A percentile compares a stretch with the other conserved stretches of the same genome.
These are phyloP conservation scores for Candolleomyces eurysporus DNA, from an alignment of 768 basidiomycete genomes.

Conservation along the genomic window DNA sequence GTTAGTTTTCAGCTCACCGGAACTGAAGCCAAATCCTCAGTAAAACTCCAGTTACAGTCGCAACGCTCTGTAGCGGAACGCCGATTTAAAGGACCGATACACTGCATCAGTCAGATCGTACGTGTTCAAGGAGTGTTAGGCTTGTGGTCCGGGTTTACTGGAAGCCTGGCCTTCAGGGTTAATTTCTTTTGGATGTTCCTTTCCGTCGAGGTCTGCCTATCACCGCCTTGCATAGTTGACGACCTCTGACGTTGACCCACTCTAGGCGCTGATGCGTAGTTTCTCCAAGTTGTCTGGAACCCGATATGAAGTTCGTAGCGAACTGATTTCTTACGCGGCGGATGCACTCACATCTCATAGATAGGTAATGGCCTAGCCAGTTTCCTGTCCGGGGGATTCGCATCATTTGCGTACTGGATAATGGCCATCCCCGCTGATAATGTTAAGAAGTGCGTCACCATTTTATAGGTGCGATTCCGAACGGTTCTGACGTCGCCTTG, in stretches of 20 bases:
- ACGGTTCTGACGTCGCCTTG: slow-evolving; percentile 1
- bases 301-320: slow-evolving; percentile 50
- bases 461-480: slow-evolving; percentile 2
- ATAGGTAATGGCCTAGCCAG: slow-evolving; percentile 60
- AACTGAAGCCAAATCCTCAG: slow-evolving; percentile 32
- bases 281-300: slow-evolving; percentile 58
- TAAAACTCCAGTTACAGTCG: slow-evolving; percentile 68
- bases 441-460: slow-evolving; percentile 66
- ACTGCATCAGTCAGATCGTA: slow-evolving; percentile 64
- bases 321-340: background rate
- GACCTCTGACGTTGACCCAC: slow-evolving; percentile 4
- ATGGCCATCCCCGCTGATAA: slow-evolving; percentile 77
- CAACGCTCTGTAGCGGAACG: slow-evolving; percentile 49
- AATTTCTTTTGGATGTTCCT: slow-evolving; percentile 84
- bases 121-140: slow-evolving; percentile 60
- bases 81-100: slow-evolving; percentile 63
- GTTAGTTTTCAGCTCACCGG: slow-evolving; percentile 45
- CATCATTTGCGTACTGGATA: slow-evolving; percentile 62
- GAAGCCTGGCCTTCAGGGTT: slow-evolving; percentile 67
- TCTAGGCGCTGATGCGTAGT: slow-evolving; percentile 57
- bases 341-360: slow-evolving; percentile 26
- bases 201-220: slow-evolving; percentile 52
- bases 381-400: slow-evolving; percentile 65
- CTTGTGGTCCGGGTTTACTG: slow-evolving; percentile 74
- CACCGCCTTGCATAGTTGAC: slow-evolving; percentile 13